phyloP scores from a whole-genome alignment of 306 rosid species.

The Cicer chorassanicum region DNA sequence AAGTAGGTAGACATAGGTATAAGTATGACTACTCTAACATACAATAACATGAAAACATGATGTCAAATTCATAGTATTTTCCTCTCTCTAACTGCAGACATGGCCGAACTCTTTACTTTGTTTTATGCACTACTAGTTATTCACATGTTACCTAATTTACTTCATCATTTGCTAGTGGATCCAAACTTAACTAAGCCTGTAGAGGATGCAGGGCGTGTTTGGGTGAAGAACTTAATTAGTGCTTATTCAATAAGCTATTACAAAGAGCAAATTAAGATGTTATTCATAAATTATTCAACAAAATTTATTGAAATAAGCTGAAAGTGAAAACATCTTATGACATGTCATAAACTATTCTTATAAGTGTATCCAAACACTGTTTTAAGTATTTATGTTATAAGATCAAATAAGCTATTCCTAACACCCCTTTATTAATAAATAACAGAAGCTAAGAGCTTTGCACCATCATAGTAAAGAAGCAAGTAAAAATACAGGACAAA shows the following conservation, averaged over 20 bases:
- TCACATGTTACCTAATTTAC: slow-evolving; percentile 15
- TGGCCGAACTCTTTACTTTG: neutral
- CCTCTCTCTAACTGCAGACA: neutral
- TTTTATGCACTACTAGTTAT: neutral
- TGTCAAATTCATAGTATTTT: neutral
- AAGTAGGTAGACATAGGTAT: no score
- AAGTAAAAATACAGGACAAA: slow-evolving; percentile 17
- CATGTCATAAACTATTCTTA: neutral
- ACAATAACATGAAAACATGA: no score
- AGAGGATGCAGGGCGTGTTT: neutral
- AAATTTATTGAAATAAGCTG: neutral
- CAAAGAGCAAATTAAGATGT: neutral
- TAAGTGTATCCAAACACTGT: neutral
- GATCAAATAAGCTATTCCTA: neutral
- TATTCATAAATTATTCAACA: neutral
- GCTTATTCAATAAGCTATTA: neutral
- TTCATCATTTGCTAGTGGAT: slow-evolving; percentile 3
- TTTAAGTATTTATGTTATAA: neutral
- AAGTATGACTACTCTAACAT: neutral
- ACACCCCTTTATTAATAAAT: neutral
- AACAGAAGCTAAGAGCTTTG: slow-evolving; percentile 32
- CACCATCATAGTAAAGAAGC: slow-evolving; percentile 4
- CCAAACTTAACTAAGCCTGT: neutral
- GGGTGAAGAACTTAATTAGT: neutral
- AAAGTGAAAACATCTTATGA: neutral